Conservation (phyloP, 305 asterid genomes). For the Striga hermonthica region DNA sequence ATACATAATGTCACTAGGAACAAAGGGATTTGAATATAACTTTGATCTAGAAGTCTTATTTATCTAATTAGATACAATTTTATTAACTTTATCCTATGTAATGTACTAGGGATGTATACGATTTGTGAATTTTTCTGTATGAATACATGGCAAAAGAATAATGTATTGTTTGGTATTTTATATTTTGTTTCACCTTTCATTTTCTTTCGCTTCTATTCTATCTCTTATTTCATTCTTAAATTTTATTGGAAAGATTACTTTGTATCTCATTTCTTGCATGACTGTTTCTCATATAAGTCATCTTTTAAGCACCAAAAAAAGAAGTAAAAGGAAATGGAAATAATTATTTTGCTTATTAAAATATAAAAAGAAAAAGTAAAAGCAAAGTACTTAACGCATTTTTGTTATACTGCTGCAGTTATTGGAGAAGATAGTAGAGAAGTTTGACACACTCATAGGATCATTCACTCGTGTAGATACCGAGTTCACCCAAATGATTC, state of each 20-base stretch:
- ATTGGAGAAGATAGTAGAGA: slow-evolving; percentile 79
- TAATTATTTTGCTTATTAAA: neutral
- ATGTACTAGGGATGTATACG: neutral
- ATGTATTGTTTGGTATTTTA: no score
- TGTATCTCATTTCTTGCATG: slow-evolving; percentile 1
- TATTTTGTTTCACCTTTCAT: slow-evolving; percentile 8
- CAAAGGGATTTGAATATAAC: no score
- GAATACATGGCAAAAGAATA: neutral
- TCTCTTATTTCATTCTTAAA: neutral
- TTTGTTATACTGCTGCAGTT: slow-evolving; percentile 56
- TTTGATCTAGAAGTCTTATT: no score
- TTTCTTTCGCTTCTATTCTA: neutral
- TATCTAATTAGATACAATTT: no score
- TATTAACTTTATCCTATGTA: neutral
- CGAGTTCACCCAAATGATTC: slow-evolving; percentile 74
- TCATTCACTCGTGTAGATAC: slow-evolving; percentile 83
- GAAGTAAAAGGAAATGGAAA: neutral
- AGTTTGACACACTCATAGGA: slow-evolving; percentile 69
- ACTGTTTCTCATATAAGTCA: neutral
- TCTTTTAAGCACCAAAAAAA: neutral
- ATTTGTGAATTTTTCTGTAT: neutral
- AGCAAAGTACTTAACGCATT: slow-evolving; percentile 4
- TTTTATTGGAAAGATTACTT: neutral
- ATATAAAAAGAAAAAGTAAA: no score
- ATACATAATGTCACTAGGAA: neutral